Evolutionary conservation across 805 yeast species (phyloP).

Genomic region (Candida palmyrensis): DNA sequence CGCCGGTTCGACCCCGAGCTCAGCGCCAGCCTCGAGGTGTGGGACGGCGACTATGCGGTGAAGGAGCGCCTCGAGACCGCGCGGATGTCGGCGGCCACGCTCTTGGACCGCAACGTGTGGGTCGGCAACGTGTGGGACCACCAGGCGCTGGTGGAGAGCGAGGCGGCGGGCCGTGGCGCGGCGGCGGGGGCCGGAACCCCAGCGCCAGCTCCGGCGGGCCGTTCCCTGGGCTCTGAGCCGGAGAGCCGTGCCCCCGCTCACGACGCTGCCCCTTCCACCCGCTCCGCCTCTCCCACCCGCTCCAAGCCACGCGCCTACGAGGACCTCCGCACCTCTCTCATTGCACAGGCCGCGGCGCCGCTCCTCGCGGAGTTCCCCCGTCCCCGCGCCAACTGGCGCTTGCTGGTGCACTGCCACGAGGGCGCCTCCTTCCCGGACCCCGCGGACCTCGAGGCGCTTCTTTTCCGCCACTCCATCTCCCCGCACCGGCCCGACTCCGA

Average conservation of each 20-base stretch:
- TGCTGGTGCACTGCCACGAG: conserved; percentile 56
- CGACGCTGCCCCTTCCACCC: neutral
- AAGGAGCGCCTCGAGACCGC: conserved; percentile 82
- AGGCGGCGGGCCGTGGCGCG: neutral
- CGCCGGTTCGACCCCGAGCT: conserved; percentile 1
- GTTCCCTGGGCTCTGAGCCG: too few relatives aligned
- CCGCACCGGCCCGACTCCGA: conserved; percentile 15
- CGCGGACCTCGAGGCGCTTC: conserved; percentile 27
- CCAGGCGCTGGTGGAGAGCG: conserved; percentile 1
- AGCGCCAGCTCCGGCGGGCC: neutral
- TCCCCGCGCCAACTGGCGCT: conserved; percentile 51
- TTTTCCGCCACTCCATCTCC: conserved; percentile 27
- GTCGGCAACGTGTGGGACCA: conserved; percentile 79
- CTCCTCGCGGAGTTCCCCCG: conserved; percentile 19
- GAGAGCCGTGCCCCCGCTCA: too few relatives aligned
- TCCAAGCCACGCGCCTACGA: neutral
- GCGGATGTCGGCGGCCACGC: conserved; percentile 77
- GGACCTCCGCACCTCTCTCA: neutral
- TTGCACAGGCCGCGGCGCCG: conserved; percentile 2
- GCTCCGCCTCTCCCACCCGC: neutral
- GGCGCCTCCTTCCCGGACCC: conserved; percentile 51
- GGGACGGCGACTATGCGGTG: conserved; percentile 65
- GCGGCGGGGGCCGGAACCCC: neutral
- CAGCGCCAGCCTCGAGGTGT: conserved; percentile 15
- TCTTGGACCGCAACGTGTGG: conserved; percentile 55